Base-by-base conservation (phyloP, 2,329 filamentous ascomycete genomes). In the Stagonosporopsis chrysanthemi region DNA sequence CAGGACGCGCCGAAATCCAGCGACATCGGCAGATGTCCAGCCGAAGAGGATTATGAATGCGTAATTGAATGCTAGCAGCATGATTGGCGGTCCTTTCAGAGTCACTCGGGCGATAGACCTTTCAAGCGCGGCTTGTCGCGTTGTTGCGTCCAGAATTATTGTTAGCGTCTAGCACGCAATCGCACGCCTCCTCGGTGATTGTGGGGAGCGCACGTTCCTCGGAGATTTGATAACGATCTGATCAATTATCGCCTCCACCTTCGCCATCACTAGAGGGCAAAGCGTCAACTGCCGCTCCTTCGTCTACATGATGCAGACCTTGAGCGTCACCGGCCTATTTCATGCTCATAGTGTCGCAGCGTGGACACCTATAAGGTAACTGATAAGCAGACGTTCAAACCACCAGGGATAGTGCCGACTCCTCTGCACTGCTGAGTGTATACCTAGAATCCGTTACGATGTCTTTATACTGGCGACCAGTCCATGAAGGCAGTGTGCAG, bases 101-200 rank as follows among this genome's bases (percentile, higher is more conserved):
- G 42, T 52, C 19, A 28, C 7, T 68, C 64, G 66, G 66, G 67
- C 66, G 67, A 68, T 62, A 69, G 62, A 66, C 57, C 60, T 58
- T 40, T 58, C 58, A 58, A 65, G 65, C 60, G 60, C 67, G 62
- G 63, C 64, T 60, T 59, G 55, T 65, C 62, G 66, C 66, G 61
- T 63, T 57, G 63, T 64, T 55, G 62, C 60, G 53, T 61, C 67
- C 62, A 67, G 61, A 71, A 64, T 63, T 58, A 58, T 50, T 52
- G 40, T 60, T 73, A 73, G 71, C 66, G 70, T 60, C 43, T 60
- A 74, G 66, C 62, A 62, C 67, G 67, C 65, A 58, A 56, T 68
- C 57, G 50, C 60, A 60, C 54, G 54, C 49, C 48, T 47, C n/a
- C 39, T 58, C 55, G 49, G 49, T 26, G 52, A 51, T 44, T 9